Evolutionary conservation across 202 grass and related monocot genomes (phyloP), one percentile per base, ranked within the genome.

Genomic region (Dendrocalamus latiflorus): DNA sequence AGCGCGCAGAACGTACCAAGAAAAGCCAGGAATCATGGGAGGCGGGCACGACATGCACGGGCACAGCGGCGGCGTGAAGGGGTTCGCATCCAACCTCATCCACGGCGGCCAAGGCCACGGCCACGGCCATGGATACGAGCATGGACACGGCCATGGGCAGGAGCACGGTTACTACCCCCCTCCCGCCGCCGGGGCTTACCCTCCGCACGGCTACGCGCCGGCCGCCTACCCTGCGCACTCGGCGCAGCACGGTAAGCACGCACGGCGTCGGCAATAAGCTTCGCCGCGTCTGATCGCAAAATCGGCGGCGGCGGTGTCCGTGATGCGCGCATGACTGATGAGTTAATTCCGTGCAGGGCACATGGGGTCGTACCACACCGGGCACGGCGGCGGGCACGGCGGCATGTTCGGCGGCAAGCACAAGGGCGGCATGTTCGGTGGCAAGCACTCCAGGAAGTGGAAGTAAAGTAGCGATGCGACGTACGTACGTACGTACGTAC

Each of bases 401-500:
- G 84, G 84, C 62, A 0, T 36, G 21, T 49, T 59, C 69, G 68
- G 69, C 61, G 87, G 87, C 48, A 85, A 89, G 83, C 83, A 86
- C 88, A 77, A 86, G 72, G 77, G 80, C 73, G 66, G 86, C 73
- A 83, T 65, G 73, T 77, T 65, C 79, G 85, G 82, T 14, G 87
- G 83, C 72, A 88, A 88, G 80, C 42, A 37, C 74, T 41, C 45
- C 34, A 81, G 77, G 16, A 85, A 72, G 65, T 89, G 87, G 83
- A 89, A 83, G 80, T 88, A 51, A 74, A 47, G 20, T 1, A 10
- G 21, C 1, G 9, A 11, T 3, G 43, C 12, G 2, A 14, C 9
- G 33, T 48, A 53, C 51, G 30, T n/a, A n/a, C n/a, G n/a, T n/a
- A n/a, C n/a, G n/a, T n/a, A n/a, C n/a, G n/a, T 60, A 59, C 74